Evolutionary conservation across 2,329 filamentous ascomycete species (phyloP).

Genomic region (Calonectria henricotiae): DNA sequence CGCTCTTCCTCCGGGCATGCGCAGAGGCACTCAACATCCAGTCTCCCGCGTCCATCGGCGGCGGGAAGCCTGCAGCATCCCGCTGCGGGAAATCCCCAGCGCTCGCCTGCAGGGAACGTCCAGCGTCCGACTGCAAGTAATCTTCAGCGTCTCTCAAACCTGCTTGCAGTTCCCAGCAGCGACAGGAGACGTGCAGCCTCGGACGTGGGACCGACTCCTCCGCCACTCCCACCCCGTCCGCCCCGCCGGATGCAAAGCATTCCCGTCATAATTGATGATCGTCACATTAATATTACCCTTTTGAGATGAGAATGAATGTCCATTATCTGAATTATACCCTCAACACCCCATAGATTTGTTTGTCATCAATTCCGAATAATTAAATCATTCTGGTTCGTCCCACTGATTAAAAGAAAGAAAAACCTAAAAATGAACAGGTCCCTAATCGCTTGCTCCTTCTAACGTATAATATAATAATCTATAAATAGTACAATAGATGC

Average conservation of each 20-base stretch:
- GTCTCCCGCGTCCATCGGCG: background rate
- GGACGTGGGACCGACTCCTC: constrained; percentile 48
- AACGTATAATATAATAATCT: constrained; percentile 8
- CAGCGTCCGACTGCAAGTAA: constrained; percentile 26
- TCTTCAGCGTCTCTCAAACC: constrained; percentile 18
- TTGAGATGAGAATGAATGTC: constrained; percentile 47
- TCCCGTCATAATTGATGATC: constrained; percentile 54
- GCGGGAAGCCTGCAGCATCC: constrained; percentile 2
- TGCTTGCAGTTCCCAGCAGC: constrained; percentile 18
- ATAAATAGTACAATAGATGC: constrained; percentile 5
- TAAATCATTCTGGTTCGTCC: constrained; percentile 41
- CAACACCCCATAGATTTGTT: constrained; percentile 38
- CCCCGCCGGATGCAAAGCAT: constrained; percentile 50
- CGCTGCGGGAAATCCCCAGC: constrained; percentile 33
- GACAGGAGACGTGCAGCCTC: constrained; percentile 44
- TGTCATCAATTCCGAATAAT: constrained; percentile 33
- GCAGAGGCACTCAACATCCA: background rate
- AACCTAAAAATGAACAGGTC: background rate
- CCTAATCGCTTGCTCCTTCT: constrained; percentile 13
- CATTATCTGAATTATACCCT: constrained; percentile 40
- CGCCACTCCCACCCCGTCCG: constrained; percentile 51
- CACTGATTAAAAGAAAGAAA: background rate
- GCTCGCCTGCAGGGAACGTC: constrained; percentile 16
- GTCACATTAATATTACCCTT: constrained; percentile 41
- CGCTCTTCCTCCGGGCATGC: constrained; percentile 19